Percentiles rank a stretch among this genome's conserved stretches.
Conservation (phyloP, 257 asterid species). For the Craterostigma plantagineum region DNA sequence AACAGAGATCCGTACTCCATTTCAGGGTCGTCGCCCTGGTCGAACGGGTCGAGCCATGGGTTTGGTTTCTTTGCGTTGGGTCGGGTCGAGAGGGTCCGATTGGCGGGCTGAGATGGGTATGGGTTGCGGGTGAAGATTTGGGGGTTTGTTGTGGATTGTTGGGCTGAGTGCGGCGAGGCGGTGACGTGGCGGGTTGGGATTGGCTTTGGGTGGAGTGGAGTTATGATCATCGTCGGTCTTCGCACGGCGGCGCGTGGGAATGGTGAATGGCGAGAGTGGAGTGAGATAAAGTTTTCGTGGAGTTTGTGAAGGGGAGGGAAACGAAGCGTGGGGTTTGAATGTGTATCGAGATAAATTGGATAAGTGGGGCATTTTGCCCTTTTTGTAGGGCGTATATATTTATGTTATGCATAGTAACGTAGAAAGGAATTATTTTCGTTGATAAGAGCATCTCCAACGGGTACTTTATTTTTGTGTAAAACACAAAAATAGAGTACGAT, state of each 20-base stretch:
- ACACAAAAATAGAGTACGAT: no score
- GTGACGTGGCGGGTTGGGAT: conserved; percentile 20
- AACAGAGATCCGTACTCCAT: conserved; percentile 50
- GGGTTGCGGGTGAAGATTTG: conserved; percentile 14
- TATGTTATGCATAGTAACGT: no score
- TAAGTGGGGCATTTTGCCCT: conserved; percentile 55
- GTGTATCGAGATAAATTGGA: conserved; percentile 51
- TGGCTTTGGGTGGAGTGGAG: conserved; percentile 27
- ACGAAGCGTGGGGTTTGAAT: conserved; percentile 36
- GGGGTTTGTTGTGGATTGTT: conserved; percentile 12
- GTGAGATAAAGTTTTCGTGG: conserved; percentile 1
- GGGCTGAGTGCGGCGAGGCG: conserved; percentile 19
- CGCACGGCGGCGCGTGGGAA: background rate
- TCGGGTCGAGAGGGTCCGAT: conserved; percentile 14
- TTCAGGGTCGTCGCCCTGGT: conserved; percentile 64
- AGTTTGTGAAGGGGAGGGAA: background rate
- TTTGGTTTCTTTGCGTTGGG: conserved; percentile 38
- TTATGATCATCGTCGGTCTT: conserved; percentile 23
- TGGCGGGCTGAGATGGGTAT: conserved; percentile 5
- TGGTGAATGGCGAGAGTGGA: background rate
- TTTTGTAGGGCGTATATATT: no score
- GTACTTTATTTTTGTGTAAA: no score
- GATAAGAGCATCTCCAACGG: no score
- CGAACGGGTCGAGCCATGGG: conserved; percentile 74
- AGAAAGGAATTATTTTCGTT: no score